A percentile compares a stretch with the other conserved stretches of the same genome.
These are phyloP conservation scores for Thalassiosira oceanica DNA, from an alignment of 352 stramenopile genomes.

Conservation along the genomic window DNA sequence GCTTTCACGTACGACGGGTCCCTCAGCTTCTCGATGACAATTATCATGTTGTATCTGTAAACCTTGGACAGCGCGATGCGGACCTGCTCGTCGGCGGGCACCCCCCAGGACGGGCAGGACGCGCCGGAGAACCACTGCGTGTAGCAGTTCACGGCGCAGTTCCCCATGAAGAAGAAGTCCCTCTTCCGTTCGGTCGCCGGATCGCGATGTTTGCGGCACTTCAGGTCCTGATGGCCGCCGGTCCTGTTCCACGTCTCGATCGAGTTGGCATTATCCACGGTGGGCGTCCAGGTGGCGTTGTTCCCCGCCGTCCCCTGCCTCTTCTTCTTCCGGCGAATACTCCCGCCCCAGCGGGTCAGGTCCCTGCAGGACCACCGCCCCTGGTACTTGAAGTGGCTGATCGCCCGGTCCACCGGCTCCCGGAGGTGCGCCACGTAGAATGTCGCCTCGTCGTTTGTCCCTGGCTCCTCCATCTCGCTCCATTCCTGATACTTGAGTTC, in stretches of 20 bases:
- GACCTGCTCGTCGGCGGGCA: slow-evolving; percentile 14
- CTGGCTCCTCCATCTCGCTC: slow-evolving; percentile 17
- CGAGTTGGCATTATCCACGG: slow-evolving; percentile 22
- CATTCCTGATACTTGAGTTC: slow-evolving; percentile 23
- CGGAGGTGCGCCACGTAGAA: slow-evolving; percentile 47
- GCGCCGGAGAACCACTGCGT: slow-evolving; percentile 37
- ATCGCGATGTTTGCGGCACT: neutral
- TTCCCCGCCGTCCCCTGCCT: neutral
- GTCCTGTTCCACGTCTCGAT: slow-evolving; percentile 37
- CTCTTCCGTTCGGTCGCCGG: too few species aligned
- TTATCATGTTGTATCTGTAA: slow-evolving; percentile 36
- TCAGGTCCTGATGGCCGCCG: neutral
- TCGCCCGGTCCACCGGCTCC: slow-evolving; percentile 21
- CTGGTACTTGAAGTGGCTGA: slow-evolving; percentile 38
- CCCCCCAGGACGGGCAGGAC: neutral
- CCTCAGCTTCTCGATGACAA: slow-evolving; percentile 32
- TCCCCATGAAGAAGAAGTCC: slow-evolving; percentile 8
- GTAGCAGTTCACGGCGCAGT: slow-evolving; percentile 47
- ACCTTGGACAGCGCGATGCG: slow-evolving; percentile 24
- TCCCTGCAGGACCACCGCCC: slow-evolving; percentile 23
- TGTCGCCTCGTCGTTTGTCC: slow-evolving; percentile 16
- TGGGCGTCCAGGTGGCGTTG: slow-evolving; percentile 20
- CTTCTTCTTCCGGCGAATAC: neutral
- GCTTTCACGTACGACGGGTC: slow-evolving; percentile 33
- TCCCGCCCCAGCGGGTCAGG: slow-evolving; percentile 1